Base-by-base conservation (phyloP, 495 filamentous ascomycete genomes). In the Aspergillus cristatus region DNA sequence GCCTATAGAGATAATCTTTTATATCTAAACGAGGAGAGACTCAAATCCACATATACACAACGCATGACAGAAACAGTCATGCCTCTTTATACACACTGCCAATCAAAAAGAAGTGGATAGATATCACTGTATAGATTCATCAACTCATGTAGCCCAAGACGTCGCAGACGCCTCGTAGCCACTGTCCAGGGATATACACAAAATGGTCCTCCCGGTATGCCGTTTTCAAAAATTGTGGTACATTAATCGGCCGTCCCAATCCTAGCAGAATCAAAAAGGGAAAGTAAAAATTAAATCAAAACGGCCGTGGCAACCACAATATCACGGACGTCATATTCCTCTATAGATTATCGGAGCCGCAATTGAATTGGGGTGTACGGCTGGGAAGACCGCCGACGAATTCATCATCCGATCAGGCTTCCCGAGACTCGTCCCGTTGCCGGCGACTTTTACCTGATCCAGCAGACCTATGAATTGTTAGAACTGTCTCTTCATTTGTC, bases 371-470 rank as follows among this genome's bases (percentile, higher is more conserved):
- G 28, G 28, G 12, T 11, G n/a, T 24, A 4, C 8, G 20, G 20
- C 20, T 24, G 20, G n/a, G 18, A 29, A 34, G 8, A 33, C 10
- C 10, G 12, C 16, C 8, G 20, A 4, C 4, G 8, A 28, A 34
- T 4, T 24, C n/a, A n/a, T n/a, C n/a, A n/a, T n/a, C n/a, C 18
- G 28, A 29, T 40, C 51, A 57, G 35, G 51, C 51, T 34, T 62
- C 62, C 38, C 42, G 39, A 35, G 46, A 31, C 17, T 45, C 47
- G 30, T 62, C 57, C 18, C 53, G 51, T 13, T 54, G 55, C 25
- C 61, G 59, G 42, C 60, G 61, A 35, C 41, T 50, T 48, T 52
- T 63, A 16, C 54, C 53, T 29, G 60, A 46, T 17, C 60, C 62
- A 18, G 57, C 56, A 35, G 63, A 65, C 65, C 65, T 70, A 34